Percentiles rank a stretch among this genome's conserved stretches.
These are phyloP conservation scores for Rhodomyrtus tomentosa DNA, from an alignment of 345 rosid genomes.

Conservation along the genomic window DNA sequence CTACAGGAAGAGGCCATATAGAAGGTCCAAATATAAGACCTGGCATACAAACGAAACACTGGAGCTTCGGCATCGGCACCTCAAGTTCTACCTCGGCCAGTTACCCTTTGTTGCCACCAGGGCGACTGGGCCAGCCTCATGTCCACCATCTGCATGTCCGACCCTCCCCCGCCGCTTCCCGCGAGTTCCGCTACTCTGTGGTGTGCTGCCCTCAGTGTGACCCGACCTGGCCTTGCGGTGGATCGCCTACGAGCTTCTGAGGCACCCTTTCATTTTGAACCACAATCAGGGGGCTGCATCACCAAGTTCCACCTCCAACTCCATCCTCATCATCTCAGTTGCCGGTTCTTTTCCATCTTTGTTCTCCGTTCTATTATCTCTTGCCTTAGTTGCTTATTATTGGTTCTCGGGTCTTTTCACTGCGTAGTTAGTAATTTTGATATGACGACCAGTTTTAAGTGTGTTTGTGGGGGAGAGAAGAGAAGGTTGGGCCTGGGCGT, in stretches of 20 bases:
- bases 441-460: not conserved
- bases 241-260: slow-evolving; percentile 44
- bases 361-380: not conserved
- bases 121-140: slow-evolving; percentile 93
- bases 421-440: slow-evolving; percentile 5
- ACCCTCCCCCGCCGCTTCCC: slow-evolving; percentile 64
- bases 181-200: slow-evolving; percentile 49
- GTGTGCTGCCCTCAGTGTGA: slow-evolving; percentile 77
- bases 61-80: slow-evolving; percentile 80
- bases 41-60: not conserved
- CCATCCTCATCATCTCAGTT: slow-evolving; percentile 26
- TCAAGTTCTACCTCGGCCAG: slow-evolving; percentile 73
- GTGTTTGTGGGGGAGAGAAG: not conserved
- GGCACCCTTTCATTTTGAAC: slow-evolving; percentile 64
- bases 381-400: not conserved
- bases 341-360: not conserved
- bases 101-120: slow-evolving; percentile 60
- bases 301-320: slow-evolving; percentile 54
- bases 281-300: slow-evolving; percentile 31
- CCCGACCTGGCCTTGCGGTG: slow-evolving; percentile 32
- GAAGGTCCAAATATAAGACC: not conserved
- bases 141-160: slow-evolving; percentile 82
- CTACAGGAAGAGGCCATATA: not conserved
- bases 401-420: not conserved
- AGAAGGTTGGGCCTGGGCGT: not conserved